phyloP scores from a whole-genome alignment of 2,329 filamentous ascomycete species.

The Epicoccum sorghinum region DNA sequence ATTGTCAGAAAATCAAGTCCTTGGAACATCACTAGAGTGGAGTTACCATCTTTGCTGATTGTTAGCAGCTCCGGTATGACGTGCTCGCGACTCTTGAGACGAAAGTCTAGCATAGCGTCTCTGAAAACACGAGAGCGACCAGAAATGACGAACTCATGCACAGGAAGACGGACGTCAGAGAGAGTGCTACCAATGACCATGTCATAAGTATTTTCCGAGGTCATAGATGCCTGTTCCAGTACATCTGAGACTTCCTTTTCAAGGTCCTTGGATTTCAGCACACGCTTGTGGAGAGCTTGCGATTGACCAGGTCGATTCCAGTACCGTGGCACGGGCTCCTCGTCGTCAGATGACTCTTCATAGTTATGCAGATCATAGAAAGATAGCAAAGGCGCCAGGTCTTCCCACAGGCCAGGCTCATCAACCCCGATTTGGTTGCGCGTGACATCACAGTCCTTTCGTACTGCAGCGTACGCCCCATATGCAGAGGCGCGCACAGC shows the following conservation, averaged over 20 bases:
- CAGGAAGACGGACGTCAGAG: slow-evolving; percentile 75
- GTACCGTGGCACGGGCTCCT: slow-evolving; percentile 54
- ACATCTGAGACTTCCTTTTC: slow-evolving; percentile 66
- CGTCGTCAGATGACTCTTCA: slow-evolving; percentile 50
- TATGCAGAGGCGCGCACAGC: slow-evolving; percentile 86
- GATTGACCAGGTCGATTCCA: slow-evolving; percentile 57
- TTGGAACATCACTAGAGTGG: slow-evolving; percentile 67
- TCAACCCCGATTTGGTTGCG: slow-evolving; percentile 72
- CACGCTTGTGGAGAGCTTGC: slow-evolving; percentile 60
- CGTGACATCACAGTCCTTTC: slow-evolving; percentile 83
- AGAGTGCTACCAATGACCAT: slow-evolving; percentile 59
- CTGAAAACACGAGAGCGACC: slow-evolving; percentile 72
- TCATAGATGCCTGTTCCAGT: slow-evolving; percentile 35
- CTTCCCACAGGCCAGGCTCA: slow-evolving; percentile 73
- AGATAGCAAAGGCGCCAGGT: slow-evolving; percentile 72
- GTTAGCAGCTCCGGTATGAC: slow-evolving; percentile 66
- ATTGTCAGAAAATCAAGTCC: slow-evolving; percentile 78
- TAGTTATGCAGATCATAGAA: slow-evolving; percentile 64
- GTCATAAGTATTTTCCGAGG: slow-evolving; percentile 53
- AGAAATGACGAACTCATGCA: slow-evolving; percentile 81
- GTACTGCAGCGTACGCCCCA: slow-evolving; percentile 86
- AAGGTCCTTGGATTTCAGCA: slow-evolving; percentile 68
- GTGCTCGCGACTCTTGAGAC: slow-evolving; percentile 60
- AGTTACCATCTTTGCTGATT: slow-evolving; percentile 60
- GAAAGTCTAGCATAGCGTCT: slow-evolving; percentile 64